phyloP scores from a whole-genome alignment of 192 early-diverging fungal species.

The Rhizophagus clarus region DNA sequence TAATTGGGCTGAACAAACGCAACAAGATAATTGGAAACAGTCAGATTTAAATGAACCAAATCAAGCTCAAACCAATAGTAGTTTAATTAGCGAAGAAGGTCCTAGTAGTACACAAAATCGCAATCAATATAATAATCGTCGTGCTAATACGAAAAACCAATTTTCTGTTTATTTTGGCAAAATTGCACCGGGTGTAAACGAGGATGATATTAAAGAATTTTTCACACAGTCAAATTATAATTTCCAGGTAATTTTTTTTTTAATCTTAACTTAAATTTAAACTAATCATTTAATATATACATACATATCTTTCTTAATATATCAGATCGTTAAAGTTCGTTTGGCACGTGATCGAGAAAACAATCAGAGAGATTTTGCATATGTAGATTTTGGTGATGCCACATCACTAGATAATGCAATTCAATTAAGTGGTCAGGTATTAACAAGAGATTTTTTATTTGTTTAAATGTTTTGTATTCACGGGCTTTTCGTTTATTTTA shows the following conservation, averaged over 20 bases:
- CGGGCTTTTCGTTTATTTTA: not conserved
- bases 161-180: constrained; percentile 14
- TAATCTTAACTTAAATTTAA: not conserved
- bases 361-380: not conserved
- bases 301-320: not conserved
- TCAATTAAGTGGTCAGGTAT: constrained; percentile 24
- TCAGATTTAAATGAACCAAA: not conserved
- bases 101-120: not conserved
- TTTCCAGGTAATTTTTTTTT: constrained; percentile 8
- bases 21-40: constrained; percentile 8
- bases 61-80: not conserved
- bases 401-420: constrained; percentile 11
- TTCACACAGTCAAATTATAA: not conserved
- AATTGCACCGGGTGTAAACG: not conserved
- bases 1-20: constrained; percentile 21
- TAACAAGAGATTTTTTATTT: not conserved
- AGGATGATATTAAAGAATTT: constrained; percentile 2
- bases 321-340: constrained; percentile 14
- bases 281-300: not conserved
- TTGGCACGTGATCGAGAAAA: not conserved
- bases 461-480: not conserved
- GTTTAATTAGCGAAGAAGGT: not conserved
- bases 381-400: constrained; percentile 22
- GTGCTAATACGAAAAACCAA: not conserved
- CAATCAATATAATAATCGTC: not conserved